Evolutionary conservation across 2,329 filamentous ascomycete species (phyloP), one percentile per base, ranked within the genome.

Genomic region (Verticillium longisporum): DNA sequence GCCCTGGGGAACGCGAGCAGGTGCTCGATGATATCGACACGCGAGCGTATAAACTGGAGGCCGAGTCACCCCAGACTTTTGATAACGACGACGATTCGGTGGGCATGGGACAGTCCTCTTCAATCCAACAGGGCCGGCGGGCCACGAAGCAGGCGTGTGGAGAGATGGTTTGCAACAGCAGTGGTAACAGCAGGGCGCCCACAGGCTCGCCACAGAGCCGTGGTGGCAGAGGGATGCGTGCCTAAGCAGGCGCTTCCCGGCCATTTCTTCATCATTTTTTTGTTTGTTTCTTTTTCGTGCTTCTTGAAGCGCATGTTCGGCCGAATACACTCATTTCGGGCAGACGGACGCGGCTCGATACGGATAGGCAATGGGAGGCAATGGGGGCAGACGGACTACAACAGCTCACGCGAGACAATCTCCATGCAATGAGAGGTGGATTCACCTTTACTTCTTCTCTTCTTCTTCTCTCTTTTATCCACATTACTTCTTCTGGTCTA

Each of bases 1-100:
- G 62, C 5, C 62, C 64, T 15, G 61, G 62, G 26, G 38, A 64
- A 50, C 59, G 60, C 6, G 62, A 65, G n/a, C 59, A 62, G 13
- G 53, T 68, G 7, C 57, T 65, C 36, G 57, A 62, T 14, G 65
- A 68, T n/a, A 66, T 67, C 36, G 64, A 53, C 18, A 31, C 15
- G 45, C 55, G 53, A n/a, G 59, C 32, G 9, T 58, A 63, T 14
- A 32, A 32, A 14, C 26, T 55, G 15, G 54, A 55, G 6, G 15
- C 54, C 4, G 54, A 32, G 13, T 55, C 54, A n/a, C 54, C 54
- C 26, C 11, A 55, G 6, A 33, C 26, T 6, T 32, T 34, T 13
- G 54, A 55, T 33, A 14, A 33, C 7, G 26, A 55, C 26, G 54
- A 55, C 15, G 31, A 55, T 13, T 55, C 54, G 2, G 11, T 50